Conservation (phyloP, 306 rosid species). For the Malus asiatica region DNA sequence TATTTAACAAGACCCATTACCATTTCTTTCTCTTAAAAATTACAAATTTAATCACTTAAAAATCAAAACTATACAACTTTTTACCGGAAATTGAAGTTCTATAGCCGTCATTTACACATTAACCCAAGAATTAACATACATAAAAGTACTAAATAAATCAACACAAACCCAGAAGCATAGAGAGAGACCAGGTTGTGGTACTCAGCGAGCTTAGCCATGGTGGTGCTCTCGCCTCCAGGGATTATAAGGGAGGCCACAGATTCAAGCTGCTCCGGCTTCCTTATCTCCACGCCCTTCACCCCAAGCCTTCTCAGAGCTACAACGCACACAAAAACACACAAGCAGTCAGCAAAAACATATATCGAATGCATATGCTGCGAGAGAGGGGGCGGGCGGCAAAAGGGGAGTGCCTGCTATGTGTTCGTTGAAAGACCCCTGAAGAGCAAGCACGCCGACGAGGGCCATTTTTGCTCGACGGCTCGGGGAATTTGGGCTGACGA, state of each 20-base stretch:
- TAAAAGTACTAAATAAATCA: neutral
- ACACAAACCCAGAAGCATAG: neutral
- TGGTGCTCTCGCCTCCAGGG: conserved; percentile 98
- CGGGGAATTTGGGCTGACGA: neutral
- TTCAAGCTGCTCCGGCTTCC: conserved; percentile 84
- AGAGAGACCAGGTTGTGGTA: conserved; percentile 60
- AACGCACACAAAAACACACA: neutral
- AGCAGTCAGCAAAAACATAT: neutral
- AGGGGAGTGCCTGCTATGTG: conserved; percentile 65
- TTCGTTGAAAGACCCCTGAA: conserved; percentile 93
- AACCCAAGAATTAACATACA: neutral
- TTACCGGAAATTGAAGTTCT: neutral
- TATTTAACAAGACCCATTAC: neutral
- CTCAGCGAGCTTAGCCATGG: conserved; percentile 95
- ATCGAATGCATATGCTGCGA: neutral
- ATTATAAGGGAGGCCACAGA: conserved; percentile 66
- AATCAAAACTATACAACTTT: neutral
- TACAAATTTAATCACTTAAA: neutral
- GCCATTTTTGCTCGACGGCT: conserved; percentile 36
- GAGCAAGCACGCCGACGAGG: conserved; percentile 84
- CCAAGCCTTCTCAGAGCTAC: conserved; percentile 81
- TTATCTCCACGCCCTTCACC: conserved; percentile 77
- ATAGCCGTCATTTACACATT: too few relatives aligned
- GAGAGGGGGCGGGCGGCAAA: neutral
- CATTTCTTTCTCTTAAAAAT: too few relatives aligned